These are phyloP conservation scores for Penstemon eatonii DNA, from an alignment of 257 asterid species.

Conservation along the genomic window DNA sequence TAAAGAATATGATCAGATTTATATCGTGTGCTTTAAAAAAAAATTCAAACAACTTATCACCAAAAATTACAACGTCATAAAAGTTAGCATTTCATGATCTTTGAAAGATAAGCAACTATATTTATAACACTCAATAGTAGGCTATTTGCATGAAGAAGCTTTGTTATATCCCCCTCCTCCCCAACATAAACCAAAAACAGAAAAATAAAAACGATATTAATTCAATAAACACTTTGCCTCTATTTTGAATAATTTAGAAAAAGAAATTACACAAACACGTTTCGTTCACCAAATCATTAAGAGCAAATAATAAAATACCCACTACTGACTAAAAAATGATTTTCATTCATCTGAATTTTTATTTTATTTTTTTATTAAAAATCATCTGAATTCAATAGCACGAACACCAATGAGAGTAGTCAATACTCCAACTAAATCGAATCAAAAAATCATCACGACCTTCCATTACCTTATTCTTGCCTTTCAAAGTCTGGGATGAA, in stretches of 20 bases:
- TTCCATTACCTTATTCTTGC: slow-evolving; percentile 62
- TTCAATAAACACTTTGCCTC: neutral
- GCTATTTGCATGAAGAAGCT: neutral
- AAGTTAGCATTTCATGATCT: neutral
- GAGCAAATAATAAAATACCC: slow-evolving; percentile 6
- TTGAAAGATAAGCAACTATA: neutral
- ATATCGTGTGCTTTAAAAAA: neutral
- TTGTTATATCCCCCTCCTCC: neutral
- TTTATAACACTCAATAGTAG: neutral
- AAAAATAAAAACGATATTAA: slow-evolving; percentile 4
- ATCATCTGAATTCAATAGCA: neutral
- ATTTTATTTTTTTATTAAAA: too few species aligned
- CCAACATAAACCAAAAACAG: neutral
- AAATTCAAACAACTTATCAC: neutral
- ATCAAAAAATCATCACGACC: neutral
- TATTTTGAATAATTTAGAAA: neutral
- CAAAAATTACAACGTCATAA: neutral
- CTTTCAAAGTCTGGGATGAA: slow-evolving; percentile 73
- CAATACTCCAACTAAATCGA: slow-evolving; percentile 19
- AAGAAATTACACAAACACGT: neutral
- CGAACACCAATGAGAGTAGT: slow-evolving; percentile 1
- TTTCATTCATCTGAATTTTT: neutral
- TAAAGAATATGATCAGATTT: slow-evolving; percentile 1
- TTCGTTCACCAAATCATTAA: neutral
- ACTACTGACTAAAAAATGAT: neutral